Evolutionary conservation across 2,329 filamentous ascomycete species (phyloP), one percentile per base, ranked within the genome.

Genomic region (Cytospora leucostoma): DNA sequence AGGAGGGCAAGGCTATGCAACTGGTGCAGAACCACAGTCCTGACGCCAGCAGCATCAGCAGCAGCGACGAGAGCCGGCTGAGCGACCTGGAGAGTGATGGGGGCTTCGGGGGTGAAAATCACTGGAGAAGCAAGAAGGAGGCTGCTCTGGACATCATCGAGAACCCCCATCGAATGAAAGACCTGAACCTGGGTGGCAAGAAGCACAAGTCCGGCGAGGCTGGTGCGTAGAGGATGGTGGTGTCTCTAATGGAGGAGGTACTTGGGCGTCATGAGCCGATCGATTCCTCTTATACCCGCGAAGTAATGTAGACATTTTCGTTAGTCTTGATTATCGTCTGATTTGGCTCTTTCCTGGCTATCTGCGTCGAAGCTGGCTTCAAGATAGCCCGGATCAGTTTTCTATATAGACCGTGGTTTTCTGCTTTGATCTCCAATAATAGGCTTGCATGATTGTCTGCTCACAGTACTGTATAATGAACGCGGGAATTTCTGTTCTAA

Each of bases 11-110:
- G 10, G 73, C 78, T 64, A 69, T 88, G 38, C 76, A 80, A 61
- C 79, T 88, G 75, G 82, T 88, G 44, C 78, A 84, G 71, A 85
- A 86, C 72, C 77, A 80, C 50, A 87, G 82, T 68, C 76, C 79
- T 12, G 83, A 78, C 70, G 67, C 70, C 35, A 78, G 74, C 68
- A 78, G 76, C 32, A 79, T 85, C 66, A 84, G 82, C 71, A 85
- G 82, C 3, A 79, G 77, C 37, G 78, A 80, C 37, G 79, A 84
- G 74, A 83, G 80, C 67, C 77, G 82, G 50, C 73, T 86, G n/a
- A 76, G 80, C 7, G 74, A 77, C 19, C 74, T 82, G 53, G 80
- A 80, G 47, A 69, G 68, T 4, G 73, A 73, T 3, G 77, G 75
- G 67, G 77, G 79, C 59, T 68, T 71, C 1, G 74, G 75, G 0